phyloP scores from a whole-genome alignment of 805 yeast genomes.

The Saccharomyces cerevisiae region DNA sequence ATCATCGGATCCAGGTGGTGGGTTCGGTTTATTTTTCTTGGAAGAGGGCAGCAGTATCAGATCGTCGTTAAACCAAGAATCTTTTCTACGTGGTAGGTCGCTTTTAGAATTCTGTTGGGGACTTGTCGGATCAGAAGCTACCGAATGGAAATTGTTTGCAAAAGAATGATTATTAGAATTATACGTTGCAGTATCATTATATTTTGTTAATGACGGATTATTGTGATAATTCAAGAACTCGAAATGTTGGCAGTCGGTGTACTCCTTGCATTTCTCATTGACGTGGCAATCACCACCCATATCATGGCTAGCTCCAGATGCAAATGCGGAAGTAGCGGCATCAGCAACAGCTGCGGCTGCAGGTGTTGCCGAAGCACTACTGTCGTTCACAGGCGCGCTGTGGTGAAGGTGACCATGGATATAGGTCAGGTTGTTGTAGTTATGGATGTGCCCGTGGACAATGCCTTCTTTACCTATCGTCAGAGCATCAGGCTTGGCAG shows the following conservation, averaged over 20 bases:
- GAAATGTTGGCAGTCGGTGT: conserved; percentile 34
- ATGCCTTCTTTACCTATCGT: conserved; percentile 35
- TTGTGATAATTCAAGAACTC: conserved; percentile 36
- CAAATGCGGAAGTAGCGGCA: not conserved
- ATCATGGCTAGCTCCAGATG: not conserved
- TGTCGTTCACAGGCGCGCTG: not conserved
- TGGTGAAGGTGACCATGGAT: conserved; percentile 63
- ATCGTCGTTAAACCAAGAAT: conserved; percentile 9
- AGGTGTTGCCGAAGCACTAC: not conserved
- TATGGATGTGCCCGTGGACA: conserved; percentile 64
- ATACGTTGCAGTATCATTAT: not conserved
- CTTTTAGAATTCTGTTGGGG: not conserved
- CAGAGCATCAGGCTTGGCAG: not conserved
- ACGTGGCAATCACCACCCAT: conserved; percentile 2
- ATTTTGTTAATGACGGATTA: not conserved
- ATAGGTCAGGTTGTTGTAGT: conserved; percentile 51
- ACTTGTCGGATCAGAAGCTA: not conserved
- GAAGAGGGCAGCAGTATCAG: conserved; percentile 11
- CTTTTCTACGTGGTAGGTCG: conserved; percentile 1
- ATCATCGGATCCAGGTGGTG: not conserved
- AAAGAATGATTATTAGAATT: not conserved
- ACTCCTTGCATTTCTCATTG: conserved; percentile 9
- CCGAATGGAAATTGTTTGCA: not conserved
- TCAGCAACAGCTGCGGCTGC: not conserved
- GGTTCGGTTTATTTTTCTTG: not conserved